Conservation (phyloP, 331 rosid genomes). For the Rosa hybrid region DNA sequence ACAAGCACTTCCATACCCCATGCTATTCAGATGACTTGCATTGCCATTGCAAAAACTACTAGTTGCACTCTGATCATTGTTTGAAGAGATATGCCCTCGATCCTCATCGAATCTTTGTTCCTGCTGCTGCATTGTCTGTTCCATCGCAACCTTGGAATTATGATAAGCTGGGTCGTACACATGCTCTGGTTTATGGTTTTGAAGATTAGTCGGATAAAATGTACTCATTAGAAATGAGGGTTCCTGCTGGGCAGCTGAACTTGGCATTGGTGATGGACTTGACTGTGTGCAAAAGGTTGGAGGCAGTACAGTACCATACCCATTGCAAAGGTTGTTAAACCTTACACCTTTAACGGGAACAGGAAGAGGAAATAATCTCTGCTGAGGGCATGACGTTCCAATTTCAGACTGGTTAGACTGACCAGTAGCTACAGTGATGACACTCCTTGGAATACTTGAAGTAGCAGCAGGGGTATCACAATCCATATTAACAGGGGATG, state of each 20-base stretch:
- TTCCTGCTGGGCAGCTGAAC: conserved; percentile 46
- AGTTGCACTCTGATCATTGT: conserved; percentile 71
- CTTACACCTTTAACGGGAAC: conserved; percentile 64
- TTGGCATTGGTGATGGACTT: conserved; percentile 47
- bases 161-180: conserved; percentile 31
- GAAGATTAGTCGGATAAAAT: conserved; percentile 49
- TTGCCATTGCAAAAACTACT: conserved; percentile 72
- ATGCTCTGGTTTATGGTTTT: conserved; percentile 51
- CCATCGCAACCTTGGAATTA: conserved; percentile 31
- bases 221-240: conserved; percentile 51
- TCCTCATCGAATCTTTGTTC: conserved; percentile 63
- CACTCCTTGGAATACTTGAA: conserved; percentile 48
- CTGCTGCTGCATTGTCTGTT: conserved; percentile 43
- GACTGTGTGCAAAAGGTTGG: conserved; percentile 53
- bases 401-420: conserved; percentile 69
- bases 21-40: conserved; percentile 46
- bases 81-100: conserved; percentile 57
- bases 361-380: conserved; percentile 50
- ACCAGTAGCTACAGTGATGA: conserved; percentile 43
- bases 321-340: conserved; percentile 42
- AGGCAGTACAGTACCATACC: conserved; percentile 57
- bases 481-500: conserved; percentile 31
- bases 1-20: conserved; percentile 78
- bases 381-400: conserved; percentile 49
- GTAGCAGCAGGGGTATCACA: conserved; percentile 39